Conservation (phyloP, 2,329 filamentous ascomycete genomes). For the Ophiognomonia clavigignenti-juglandacearum region DNA sequence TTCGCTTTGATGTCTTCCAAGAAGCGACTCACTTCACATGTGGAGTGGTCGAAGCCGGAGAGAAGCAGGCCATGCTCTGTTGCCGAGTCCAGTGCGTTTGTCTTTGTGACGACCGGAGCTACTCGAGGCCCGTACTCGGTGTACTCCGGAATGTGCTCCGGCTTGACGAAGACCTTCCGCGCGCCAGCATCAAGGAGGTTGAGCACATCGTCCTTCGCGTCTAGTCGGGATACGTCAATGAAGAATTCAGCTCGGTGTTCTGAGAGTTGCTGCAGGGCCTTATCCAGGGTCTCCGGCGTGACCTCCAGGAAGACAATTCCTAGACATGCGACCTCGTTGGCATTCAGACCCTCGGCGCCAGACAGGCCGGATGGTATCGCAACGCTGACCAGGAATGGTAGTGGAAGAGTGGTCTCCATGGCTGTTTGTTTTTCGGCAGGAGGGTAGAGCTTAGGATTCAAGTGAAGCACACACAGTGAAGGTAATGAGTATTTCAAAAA, state of each 20-base stretch:
- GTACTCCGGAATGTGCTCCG: constrained; percentile 59
- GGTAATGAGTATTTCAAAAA: no score
- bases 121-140: constrained; percentile 53
- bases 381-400: constrained; percentile 59
- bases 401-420: constrained; percentile 61
- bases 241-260: constrained; percentile 53
- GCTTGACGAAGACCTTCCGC: constrained; percentile 74
- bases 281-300: constrained; percentile 32
- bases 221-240: constrained; percentile 69
- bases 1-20: constrained; percentile 38
- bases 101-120: constrained; percentile 41
- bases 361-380: constrained; percentile 44
- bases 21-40: constrained; percentile 36
- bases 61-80: constrained; percentile 49
- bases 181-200: constrained; percentile 82
- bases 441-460: no score
- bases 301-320: constrained; percentile 56
- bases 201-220: constrained; percentile 67
- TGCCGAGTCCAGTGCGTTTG: constrained; percentile 20
- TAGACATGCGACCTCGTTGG: constrained; percentile 53
- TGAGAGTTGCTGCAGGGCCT: constrained; percentile 42
- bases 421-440: no score
- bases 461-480: no score
- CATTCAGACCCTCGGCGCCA: constrained; percentile 45
- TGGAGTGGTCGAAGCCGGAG: constrained; percentile 44